phyloP scores from a whole-genome alignment of 2,329 filamentous ascomycete species.

The Fusarium floridanum region DNA sequence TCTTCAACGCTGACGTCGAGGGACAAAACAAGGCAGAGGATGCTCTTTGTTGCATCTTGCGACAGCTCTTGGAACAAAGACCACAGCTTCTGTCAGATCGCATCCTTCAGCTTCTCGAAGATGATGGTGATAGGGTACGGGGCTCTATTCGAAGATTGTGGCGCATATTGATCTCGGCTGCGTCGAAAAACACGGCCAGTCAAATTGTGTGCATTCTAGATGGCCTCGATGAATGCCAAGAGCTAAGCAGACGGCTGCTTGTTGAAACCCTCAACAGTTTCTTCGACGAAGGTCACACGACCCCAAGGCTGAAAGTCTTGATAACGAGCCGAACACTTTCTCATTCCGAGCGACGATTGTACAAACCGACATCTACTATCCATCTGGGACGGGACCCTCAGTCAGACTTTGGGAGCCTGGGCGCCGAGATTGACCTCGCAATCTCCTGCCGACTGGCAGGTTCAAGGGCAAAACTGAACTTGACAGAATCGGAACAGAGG shows the following conservation, averaged over 20 bases:
- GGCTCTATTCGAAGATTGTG: background rate
- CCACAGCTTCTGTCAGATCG: background rate
- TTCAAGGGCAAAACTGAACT: background rate
- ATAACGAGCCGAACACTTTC: background rate
- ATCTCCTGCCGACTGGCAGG: background rate
- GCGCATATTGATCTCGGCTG: background rate
- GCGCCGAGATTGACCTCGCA: background rate
- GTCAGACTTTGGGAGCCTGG: background rate
- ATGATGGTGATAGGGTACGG: background rate
- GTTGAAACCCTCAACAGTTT: background rate
- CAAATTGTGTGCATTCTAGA: background rate
- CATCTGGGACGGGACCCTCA: background rate
- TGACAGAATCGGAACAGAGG: background rate
- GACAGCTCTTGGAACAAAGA: background rate
- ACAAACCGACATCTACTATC: background rate
- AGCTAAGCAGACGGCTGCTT: background rate
- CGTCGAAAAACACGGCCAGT: background rate
- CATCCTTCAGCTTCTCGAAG: background rate
- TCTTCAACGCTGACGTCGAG: background rate
- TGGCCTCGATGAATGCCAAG: background rate
- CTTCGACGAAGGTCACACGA: background rate
- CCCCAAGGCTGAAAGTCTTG: background rate
- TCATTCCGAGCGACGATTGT: background rate
- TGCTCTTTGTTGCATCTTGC: background rate
- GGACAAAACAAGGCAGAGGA: background rate